Evolutionary conservation across 495 filamentous ascomycete species (phyloP).

Genomic region (Neurospora pannonica): DNA sequence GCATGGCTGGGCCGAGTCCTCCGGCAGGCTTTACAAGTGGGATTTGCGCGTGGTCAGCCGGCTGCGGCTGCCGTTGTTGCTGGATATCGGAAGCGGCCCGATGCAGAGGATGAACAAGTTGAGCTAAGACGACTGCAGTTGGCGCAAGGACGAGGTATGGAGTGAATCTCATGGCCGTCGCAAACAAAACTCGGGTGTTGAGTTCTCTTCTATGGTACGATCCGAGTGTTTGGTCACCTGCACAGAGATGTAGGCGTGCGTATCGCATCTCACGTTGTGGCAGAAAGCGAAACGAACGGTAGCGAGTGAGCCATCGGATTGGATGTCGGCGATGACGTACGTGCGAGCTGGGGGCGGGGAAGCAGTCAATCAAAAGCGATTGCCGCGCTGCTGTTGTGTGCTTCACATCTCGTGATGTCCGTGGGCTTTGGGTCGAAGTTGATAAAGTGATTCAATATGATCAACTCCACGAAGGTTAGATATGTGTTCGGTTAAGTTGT

Average conservation of each 20-base stretch:
- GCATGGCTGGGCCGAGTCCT: constrained; percentile 23
- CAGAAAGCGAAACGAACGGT: not conserved
- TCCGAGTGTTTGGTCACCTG: not conserved
- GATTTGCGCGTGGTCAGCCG: constrained; percentile 16
- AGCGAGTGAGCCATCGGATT: not conserved
- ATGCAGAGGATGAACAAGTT: constrained; percentile 18
- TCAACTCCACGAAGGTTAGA: not conserved
- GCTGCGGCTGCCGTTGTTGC: not conserved
- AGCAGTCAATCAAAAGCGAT: not conserved
- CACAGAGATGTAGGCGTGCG: not conserved
- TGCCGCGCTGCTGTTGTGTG: not conserved
- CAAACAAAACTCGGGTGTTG: not conserved
- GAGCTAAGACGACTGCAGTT: constrained; percentile 15
- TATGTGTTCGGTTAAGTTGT: not conserved
- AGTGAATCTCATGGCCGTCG: not conserved
- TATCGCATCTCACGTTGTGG: not conserved
- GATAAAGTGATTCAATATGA: not conserved
- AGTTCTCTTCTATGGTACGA: not conserved
- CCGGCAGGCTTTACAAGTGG: constrained; percentile 28
- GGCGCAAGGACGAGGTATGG: not conserved
- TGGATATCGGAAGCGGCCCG: constrained; percentile 1
- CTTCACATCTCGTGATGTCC: not conserved
- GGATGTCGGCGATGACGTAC: not conserved
- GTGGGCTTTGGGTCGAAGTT: not conserved
- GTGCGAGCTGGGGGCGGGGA: not conserved